Evolutionary conservation across 2,329 filamentous ascomycete species (phyloP).

Genomic region (Aaosphaeria pasadenensis): DNA sequence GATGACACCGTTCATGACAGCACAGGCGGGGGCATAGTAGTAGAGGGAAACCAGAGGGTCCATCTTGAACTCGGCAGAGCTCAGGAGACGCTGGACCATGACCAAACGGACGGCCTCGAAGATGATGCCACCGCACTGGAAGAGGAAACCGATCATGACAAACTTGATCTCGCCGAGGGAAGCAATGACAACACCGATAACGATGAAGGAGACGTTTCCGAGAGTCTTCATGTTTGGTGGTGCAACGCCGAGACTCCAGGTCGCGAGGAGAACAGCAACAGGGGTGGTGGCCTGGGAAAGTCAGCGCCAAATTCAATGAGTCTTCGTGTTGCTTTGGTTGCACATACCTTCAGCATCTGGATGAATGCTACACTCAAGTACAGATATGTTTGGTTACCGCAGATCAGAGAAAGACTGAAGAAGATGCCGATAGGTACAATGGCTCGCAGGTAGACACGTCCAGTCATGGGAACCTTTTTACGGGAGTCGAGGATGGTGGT

Average conservation of each 20-base stretch:
- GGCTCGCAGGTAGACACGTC: slow-evolving; percentile 84
- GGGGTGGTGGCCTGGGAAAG: slow-evolving; percentile 77
- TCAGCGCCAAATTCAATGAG: slow-evolving; percentile 6
- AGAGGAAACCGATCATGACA: slow-evolving; percentile 73
- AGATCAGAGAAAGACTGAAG: slow-evolving; percentile 95
- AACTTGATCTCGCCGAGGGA: slow-evolving; percentile 96
- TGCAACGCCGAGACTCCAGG: slow-evolving; percentile 82
- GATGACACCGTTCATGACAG: slow-evolving; percentile 73
- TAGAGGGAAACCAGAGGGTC: slow-evolving; percentile 84
- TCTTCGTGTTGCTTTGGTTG: background rate
- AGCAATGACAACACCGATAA: slow-evolving; percentile 89
- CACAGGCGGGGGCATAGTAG: slow-evolving; percentile 85
- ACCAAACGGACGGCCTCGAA: slow-evolving; percentile 82
- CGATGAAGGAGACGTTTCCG: slow-evolving; percentile 90
- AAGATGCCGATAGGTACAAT: slow-evolving; percentile 94
- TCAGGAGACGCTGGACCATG: slow-evolving; percentile 80
- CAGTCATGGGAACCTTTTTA: slow-evolving; percentile 96
- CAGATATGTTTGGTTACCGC: slow-evolving; percentile 91
- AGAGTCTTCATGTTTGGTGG: slow-evolving; percentile 83
- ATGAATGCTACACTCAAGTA: slow-evolving; percentile 97
- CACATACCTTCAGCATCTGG: slow-evolving; percentile 89
- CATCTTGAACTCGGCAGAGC: slow-evolving; percentile 86
- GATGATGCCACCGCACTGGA: slow-evolving; percentile 73
- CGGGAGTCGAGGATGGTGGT: slow-evolving; percentile 88
- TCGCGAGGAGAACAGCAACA: slow-evolving; percentile 84